phyloP scores from a whole-genome alignment of 306 rosid species.

The Dryas octopetala region DNA sequence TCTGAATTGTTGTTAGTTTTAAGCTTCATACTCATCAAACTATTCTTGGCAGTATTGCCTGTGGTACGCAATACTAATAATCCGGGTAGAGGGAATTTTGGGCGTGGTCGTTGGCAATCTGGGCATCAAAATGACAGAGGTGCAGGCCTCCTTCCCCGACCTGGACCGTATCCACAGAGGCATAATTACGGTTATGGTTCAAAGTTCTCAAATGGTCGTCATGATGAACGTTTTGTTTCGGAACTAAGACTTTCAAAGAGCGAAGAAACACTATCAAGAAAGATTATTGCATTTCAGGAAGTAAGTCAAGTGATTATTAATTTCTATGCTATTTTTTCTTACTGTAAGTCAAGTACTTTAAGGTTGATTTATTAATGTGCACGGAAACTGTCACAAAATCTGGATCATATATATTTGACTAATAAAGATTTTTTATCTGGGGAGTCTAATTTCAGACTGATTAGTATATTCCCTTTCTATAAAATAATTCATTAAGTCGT shows the following conservation, averaged over 20 bases:
- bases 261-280: constrained; percentile 55
- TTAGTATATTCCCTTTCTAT: neutral
- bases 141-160: constrained; percentile 88
- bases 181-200: constrained; percentile 67
- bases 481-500: neutral
- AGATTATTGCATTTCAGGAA: constrained; percentile 54
- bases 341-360: neutral
- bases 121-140: constrained; percentile 75
- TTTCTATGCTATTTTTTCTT: neutral
- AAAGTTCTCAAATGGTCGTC: constrained; percentile 65
- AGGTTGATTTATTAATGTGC: neutral
- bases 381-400: neutral
- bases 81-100: constrained; percentile 44
- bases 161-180: constrained; percentile 88
- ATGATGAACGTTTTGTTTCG: constrained; percentile 80
- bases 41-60: constrained; percentile 43
- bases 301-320: constrained; percentile 25
- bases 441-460: neutral
- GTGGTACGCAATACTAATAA: constrained; percentile 32
- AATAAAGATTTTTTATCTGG: neutral
- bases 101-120: constrained; percentile 51
- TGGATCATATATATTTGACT: neutral
- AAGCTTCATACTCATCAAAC: neutral
- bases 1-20: neutral
- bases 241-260: constrained; percentile 85